Percentiles rank a stretch among this genome's conserved stretches.
These are phyloP conservation scores for Glaciozyma antarctica DNA, from an alignment of 768 basidiomycete genomes.

Conservation along the genomic window DNA sequence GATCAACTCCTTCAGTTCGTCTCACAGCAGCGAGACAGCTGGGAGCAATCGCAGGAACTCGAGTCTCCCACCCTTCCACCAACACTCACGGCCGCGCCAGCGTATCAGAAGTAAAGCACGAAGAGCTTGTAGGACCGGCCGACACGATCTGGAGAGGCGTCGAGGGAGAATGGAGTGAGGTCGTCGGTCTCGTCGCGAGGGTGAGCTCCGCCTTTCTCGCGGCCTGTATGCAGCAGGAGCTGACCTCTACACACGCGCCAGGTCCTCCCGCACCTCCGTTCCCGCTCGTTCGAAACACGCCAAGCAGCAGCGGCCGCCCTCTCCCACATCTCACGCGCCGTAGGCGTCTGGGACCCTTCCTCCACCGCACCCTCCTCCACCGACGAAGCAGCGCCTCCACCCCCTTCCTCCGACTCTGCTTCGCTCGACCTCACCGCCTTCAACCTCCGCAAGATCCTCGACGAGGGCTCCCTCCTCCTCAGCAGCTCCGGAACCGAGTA, in stretches of 20 bases:
- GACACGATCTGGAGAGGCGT: constrained; percentile 26
- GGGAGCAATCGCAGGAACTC: constrained; percentile 78
- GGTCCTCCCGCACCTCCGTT: constrained; percentile 84
- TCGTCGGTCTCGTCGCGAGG: constrained; percentile 80
- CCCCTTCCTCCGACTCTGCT: constrained; percentile 32
- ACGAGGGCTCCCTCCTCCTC: constrained; percentile 67
- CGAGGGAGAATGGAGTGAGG: constrained; percentile 68
- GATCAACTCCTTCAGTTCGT: constrained; percentile 78
- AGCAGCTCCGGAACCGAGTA: constrained; percentile 94
- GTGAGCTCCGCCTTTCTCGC: constrained; percentile 44
- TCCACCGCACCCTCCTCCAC: constrained; percentile 8
- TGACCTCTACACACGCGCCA: constrained; percentile 37
- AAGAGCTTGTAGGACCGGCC: background rate
- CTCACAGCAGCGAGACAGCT: constrained; percentile 95
- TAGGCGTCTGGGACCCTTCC: constrained; percentile 60
- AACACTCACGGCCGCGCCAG: constrained; percentile 30
- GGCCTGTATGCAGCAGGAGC: background rate
- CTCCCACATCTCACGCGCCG: constrained; percentile 71
- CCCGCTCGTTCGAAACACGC: constrained; percentile 84
- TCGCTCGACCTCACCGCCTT: constrained; percentile 61
- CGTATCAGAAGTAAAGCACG: constrained; percentile 17
- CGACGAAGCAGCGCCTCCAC: background rate
- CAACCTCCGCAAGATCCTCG: constrained; percentile 64
- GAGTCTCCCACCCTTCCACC: constrained; percentile 49
- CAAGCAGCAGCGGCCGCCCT: constrained; percentile 79